Base-by-base conservation (phyloP, 192 early-diverging fungal genomes). In the Paraglomus occultum region DNA sequence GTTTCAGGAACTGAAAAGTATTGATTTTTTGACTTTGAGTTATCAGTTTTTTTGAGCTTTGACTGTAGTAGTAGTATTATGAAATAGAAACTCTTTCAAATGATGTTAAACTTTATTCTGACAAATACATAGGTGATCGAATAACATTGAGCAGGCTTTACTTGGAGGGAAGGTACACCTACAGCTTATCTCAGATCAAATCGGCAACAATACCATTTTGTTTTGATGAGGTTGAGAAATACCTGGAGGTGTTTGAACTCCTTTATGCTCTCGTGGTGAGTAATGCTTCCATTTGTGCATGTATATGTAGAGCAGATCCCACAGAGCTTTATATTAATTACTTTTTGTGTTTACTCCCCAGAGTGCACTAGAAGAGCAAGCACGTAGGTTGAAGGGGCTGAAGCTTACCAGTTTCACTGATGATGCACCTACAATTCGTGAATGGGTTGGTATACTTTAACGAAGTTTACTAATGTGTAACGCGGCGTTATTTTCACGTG, bases 71-170 rank as follows among this genome's bases (percentile, higher is more conserved):
- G n/a, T n/a, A n/a, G n/a, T n/a, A n/a, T n/a, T n/a, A n/a, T n/a
- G n/a, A n/a, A n/a, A n/a, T n/a, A n/a, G n/a, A n/a, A n/a, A n/a
- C n/a, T n/a, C 40, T 55, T 69, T 58, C 38, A 17, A 40, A 58
- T 11, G 6, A n/a, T 7, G 31, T 48, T 40, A 23, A 58, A 58
- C 59, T 55, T 69, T 69, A 69, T 59, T 10, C n/a, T 46, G 6
- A 22, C 49, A 49, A 11, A 48, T 69, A 49, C 14, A 58, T 70
- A 58, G 67, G 54, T 11, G 67, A 70, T 57, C 54, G 6, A 57
- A 57, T 57, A 1, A 57, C 54, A 10, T 31, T 57, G 38, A 57
- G 54, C 20, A 20, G 6, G 38, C 10, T 57, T 57, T 22, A 6
- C 9, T 7, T 57, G 10, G 54, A 17, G 1, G 38, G 38, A 20